Percentiles rank a stretch among this genome's conserved stretches.
Conservation (phyloP, 352 stramenopile species). For the Phytophthora cryptogea region DNA sequence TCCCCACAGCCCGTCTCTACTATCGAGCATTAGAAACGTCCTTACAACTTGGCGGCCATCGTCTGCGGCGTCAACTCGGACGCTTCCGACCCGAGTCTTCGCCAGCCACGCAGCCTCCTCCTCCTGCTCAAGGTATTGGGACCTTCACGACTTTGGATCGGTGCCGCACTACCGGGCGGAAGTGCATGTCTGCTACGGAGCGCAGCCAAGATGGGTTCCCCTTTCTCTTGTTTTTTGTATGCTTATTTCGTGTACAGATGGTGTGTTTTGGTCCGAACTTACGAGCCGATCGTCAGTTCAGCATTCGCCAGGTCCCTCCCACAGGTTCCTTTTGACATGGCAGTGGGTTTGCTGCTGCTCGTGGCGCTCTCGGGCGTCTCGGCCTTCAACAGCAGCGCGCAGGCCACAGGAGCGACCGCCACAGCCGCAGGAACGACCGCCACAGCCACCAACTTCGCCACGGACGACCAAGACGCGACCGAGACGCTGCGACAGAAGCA, state of each 20-base stretch:
- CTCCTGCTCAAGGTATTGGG: not conserved
- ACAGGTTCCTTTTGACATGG: constrained; percentile 11
- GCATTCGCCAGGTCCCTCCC: constrained; percentile 16
- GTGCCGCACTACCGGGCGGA: too few species aligned
- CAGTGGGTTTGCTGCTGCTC: constrained; percentile 9
- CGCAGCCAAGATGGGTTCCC: constrained; percentile 8
- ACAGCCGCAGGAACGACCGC: constrained; percentile 1
- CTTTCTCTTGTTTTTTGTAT: constrained; percentile 20
- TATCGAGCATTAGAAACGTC: constrained; percentile 26
- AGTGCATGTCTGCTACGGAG: not conserved
- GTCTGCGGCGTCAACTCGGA: not conserved
- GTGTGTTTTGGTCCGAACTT: constrained; percentile 27
- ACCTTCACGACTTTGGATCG: too few species aligned
- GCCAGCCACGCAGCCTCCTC: not conserved
- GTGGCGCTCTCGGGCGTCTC: constrained; percentile 8
- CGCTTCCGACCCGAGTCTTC: not conserved
- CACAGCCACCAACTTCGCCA: constrained; percentile 6
- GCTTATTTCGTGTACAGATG: constrained; percentile 14
- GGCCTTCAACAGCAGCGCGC: constrained; percentile 9
- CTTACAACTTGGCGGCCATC: constrained; percentile 26
- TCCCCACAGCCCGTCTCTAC: constrained; percentile 20
- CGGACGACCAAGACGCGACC: constrained; percentile 12
- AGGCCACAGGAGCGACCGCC: constrained; percentile 3
- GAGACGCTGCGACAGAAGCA: constrained; percentile 36
- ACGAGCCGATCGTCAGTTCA: constrained; percentile 21